Evolutionary conservation across 2,329 filamentous ascomycete species (phyloP).

Genomic region (Penicillium corylophilum): DNA sequence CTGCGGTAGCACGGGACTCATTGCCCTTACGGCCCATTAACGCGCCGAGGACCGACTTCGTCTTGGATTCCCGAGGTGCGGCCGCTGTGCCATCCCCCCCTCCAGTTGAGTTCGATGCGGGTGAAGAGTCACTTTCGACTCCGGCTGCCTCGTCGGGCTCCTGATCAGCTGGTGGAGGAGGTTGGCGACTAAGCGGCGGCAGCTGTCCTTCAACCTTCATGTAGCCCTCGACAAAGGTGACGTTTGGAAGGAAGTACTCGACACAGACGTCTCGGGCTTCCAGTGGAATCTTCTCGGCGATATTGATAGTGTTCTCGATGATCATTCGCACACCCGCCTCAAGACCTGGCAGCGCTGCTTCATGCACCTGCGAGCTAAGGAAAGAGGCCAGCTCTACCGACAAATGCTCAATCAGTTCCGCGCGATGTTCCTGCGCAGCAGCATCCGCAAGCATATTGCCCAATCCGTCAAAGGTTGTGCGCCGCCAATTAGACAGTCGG

Average conservation of each 20-base stretch:
- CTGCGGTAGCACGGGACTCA: constrained; percentile 12
- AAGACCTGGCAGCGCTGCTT: constrained; percentile 76
- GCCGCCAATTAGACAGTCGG: constrained; percentile 88
- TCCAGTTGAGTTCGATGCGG: constrained; percentile 22
- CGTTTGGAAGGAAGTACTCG: constrained; percentile 77
- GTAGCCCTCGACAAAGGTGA: constrained; percentile 64
- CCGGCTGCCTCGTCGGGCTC: constrained; percentile 11
- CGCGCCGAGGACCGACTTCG: constrained; percentile 44
- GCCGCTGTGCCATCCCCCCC: constrained; percentile 15
- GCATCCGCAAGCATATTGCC: constrained; percentile 66
- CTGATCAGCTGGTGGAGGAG: constrained; percentile 20
- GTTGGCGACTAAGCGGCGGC: constrained; percentile 52
- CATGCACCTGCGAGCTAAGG: constrained; percentile 71
- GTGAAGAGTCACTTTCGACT: constrained; percentile 24
- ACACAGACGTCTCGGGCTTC: constrained; percentile 90
- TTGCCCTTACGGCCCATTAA: constrained; percentile 39
- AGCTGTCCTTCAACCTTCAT: constrained; percentile 81
- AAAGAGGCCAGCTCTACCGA: constrained; percentile 67
- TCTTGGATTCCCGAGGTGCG: constrained; percentile 30
- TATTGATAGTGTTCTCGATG: constrained; percentile 81
- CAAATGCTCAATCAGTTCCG: constrained; percentile 67
- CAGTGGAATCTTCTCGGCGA: constrained; percentile 80
- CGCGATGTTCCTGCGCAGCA: constrained; percentile 64
- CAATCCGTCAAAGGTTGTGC: constrained; percentile 91
- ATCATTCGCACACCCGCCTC: constrained; percentile 89